A percentile compares a stretch with the other conserved stretches of the same genome.
These are phyloP conservation scores for Salix exigua DNA, from an alignment of 345 rosid genomes.

Conservation along the genomic window DNA sequence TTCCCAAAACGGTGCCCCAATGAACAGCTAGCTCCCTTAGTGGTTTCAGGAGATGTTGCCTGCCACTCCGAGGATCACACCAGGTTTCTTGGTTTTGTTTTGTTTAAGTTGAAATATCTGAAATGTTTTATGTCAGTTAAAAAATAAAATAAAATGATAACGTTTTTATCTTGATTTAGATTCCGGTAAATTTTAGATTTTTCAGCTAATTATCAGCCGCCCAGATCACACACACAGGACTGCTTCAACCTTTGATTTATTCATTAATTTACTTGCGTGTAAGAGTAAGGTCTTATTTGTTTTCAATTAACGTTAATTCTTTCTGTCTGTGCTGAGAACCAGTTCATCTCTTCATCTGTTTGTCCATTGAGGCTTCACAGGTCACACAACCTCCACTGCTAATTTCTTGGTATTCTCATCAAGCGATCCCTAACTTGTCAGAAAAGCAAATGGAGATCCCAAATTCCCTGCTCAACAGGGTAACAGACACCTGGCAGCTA, in stretches of 20 bases:
- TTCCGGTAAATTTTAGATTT: too few relatives aligned
- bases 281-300: neutral
- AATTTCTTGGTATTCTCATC: too few relatives aligned
- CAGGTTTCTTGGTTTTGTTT: too few relatives aligned
- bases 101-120: too few relatives aligned
- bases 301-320: neutral
- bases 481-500: too few relatives aligned
- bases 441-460: neutral
- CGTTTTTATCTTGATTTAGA: fast-evolving
- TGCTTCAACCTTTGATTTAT: conserved; percentile 7
- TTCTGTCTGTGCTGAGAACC: neutral
- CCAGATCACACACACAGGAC: neutral
- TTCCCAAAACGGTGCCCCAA: neutral
- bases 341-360: neutral
- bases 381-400: neutral
- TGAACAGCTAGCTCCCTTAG: neutral
- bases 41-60: neutral
- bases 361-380: neutral
- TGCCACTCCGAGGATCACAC: too few relatives aligned
- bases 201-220: fast-evolving
- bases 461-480: neutral
- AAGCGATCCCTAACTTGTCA: neutral
- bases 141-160: too few relatives aligned
- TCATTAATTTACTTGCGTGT: too few relatives aligned
- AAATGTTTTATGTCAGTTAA: too few relatives aligned